phyloP scores from a whole-genome alignment of 1,139 yeast species.

The Hyphopichia buzzinii region DNA sequence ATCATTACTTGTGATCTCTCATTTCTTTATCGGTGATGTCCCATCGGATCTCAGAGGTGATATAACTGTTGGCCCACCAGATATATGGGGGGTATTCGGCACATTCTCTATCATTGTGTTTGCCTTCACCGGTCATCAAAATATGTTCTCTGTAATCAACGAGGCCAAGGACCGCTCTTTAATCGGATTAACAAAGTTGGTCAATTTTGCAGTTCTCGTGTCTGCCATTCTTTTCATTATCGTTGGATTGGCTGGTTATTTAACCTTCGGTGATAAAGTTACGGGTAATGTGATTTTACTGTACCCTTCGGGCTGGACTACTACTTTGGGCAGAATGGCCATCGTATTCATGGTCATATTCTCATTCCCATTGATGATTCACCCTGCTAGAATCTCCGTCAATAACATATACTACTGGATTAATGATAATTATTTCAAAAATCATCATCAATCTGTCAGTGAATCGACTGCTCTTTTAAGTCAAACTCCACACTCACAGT shows the following conservation, averaged over 20 bases:
- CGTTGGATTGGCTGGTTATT: conserved; percentile 45
- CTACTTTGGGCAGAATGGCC: conserved; percentile 69
- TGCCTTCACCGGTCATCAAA: conserved; percentile 51
- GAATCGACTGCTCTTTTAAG: conserved; percentile 4
- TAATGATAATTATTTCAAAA: conserved; percentile 5
- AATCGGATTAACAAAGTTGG: conserved; percentile 49
- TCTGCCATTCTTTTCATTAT: conserved; percentile 34
- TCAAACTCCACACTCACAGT: conserved; percentile 4
- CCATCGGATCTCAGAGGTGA: conserved; percentile 50
- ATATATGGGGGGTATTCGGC: conserved; percentile 60
- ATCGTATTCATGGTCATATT: conserved; percentile 81
- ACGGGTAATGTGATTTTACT: conserved; percentile 77
- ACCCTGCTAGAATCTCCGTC: conserved; percentile 85
- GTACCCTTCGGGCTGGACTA: conserved; percentile 49
- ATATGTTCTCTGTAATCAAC: conserved; percentile 49
- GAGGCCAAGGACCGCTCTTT: conserved; percentile 57
- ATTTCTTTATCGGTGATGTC: conserved; percentile 41
- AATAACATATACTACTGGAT: conserved; percentile 70
- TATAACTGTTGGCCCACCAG: conserved; percentile 56
- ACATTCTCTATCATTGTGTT: conserved; percentile 50
- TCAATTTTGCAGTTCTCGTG: conserved; percentile 49
- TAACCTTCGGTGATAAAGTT: conserved; percentile 45
- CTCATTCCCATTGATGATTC: conserved; percentile 89
- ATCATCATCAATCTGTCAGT: neutral
- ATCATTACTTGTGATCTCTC: conserved; percentile 35